These are phyloP conservation scores for Erythrophleum fordii DNA, from an alignment of 306 rosid species.

Conservation along the genomic window DNA sequence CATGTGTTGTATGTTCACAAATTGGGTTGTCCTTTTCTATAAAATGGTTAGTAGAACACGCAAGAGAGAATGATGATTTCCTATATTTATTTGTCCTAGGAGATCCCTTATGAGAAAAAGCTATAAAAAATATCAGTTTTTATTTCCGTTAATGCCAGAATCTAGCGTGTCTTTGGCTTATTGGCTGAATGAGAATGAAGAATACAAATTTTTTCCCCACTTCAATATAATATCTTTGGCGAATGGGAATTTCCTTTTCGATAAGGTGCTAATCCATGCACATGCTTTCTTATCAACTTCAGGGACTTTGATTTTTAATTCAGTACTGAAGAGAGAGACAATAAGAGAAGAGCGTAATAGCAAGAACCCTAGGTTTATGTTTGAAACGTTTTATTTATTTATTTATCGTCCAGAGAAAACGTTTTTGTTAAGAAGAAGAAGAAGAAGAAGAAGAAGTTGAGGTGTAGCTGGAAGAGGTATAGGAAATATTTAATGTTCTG, in stretches of 20 bases:
- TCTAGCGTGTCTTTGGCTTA: conserved; percentile 51
- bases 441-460: neutral
- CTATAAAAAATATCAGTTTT: neutral
- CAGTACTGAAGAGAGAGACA: neutral
- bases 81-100: conserved; percentile 24
- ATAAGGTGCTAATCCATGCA: conserved; percentile 57
- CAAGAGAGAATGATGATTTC: conserved; percentile 35
- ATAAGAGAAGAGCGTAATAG: neutral
- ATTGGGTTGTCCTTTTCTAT: conserved; percentile 30
- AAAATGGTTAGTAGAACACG: conserved; percentile 40
- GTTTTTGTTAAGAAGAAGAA: neutral
- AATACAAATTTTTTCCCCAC: conserved; percentile 50
- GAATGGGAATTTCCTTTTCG: conserved; percentile 71
- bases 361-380: neutral
- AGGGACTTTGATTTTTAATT: conserved; percentile 22
- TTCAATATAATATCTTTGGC: conserved; percentile 56
- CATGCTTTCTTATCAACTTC: conserved; percentile 43
- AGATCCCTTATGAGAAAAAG: conserved; percentile 30
- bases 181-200: conserved; percentile 53
- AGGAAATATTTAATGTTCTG: neutral
- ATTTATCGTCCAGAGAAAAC: neutral
- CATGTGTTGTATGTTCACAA: conserved; percentile 18
- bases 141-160: conserved; percentile 43
- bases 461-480: neutral
- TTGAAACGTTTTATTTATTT: neutral